A percentile compares a stretch with the other conserved stretches of the same genome.
These are phyloP conservation scores for Eucalyptus cladocalyx DNA, from an alignment of 345 rosid species.

Conservation along the genomic window DNA sequence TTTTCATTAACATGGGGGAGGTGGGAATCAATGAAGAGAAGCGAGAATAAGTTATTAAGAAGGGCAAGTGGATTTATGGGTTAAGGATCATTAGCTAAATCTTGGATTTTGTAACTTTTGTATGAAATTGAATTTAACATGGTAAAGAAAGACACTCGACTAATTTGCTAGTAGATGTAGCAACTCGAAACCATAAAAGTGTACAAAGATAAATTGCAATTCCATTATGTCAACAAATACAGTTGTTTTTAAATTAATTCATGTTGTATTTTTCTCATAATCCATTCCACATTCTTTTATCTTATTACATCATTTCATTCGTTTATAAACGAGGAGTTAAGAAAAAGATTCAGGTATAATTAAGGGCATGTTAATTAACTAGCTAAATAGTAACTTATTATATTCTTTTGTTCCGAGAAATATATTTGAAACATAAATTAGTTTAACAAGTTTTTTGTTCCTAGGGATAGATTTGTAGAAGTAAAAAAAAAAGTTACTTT, in stretches of 20 bases:
- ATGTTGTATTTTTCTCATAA: background rate
- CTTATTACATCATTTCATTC: background rate
- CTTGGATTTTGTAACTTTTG: background rate
- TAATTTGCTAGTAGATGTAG: background rate
- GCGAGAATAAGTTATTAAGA: background rate
- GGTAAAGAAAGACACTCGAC: background rate
- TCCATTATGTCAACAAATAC: background rate
- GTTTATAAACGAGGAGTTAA: background rate
- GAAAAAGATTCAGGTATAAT: background rate
- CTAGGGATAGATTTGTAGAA: too few species aligned
- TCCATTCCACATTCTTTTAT: background rate
- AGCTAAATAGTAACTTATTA: too few species aligned
- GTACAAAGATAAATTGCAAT: background rate
- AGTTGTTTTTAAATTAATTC: too few species aligned
- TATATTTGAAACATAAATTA: too few species aligned
- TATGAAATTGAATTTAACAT: background rate
- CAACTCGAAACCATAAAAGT: background rate
- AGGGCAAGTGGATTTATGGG: background rate
- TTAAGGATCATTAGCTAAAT: background rate
- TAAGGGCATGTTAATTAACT: too few species aligned
- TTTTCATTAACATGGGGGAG: background rate
- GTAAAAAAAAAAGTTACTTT: too few species aligned
- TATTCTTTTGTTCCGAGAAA: fast-evolving
- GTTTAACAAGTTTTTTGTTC: too few species aligned
- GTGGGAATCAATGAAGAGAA: background rate